Evolutionary conservation across 1,284 basidiomycete genomes (phyloP).

Genomic region (Heterobasidion parviporum): DNA sequence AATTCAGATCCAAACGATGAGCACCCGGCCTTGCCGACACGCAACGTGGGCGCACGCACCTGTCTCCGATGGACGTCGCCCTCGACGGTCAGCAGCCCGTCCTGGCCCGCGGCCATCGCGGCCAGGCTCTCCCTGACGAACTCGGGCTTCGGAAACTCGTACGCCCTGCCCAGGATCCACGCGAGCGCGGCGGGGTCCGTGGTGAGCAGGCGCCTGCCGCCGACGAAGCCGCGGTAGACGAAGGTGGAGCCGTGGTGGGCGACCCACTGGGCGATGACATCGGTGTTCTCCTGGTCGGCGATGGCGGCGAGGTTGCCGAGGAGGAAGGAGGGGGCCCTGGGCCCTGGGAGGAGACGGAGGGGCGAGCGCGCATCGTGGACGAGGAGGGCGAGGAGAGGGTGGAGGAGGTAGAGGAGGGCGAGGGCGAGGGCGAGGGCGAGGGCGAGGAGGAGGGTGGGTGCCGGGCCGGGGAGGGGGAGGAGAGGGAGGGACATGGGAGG

Average conservation of each 20-base stretch:
- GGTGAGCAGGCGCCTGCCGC: constrained; percentile 46
- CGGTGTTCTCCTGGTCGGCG: constrained; percentile 50
- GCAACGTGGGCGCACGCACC: constrained; percentile 22
- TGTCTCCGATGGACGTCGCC: constrained; percentile 44
- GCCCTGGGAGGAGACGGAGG: constrained; percentile 29
- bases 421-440: constrained; percentile 8
- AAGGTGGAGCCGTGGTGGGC: constrained; percentile 40
- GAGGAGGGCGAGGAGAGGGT: constrained; percentile 25
- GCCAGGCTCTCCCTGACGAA: constrained; percentile 51
- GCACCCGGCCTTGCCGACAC: not conserved
- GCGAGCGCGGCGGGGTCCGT: constrained; percentile 52
- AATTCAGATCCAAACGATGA: not conserved
- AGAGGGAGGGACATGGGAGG: too few species aligned
- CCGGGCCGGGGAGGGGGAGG: too few species aligned
- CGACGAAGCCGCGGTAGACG: constrained; percentile 48
- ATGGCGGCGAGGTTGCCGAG: constrained; percentile 48
- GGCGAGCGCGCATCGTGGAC: constrained; percentile 27
- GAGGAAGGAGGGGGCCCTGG: constrained; percentile 35
- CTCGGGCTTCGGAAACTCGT: constrained; percentile 61
- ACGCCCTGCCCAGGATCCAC: constrained; percentile 51
- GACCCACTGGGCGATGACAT: constrained; percentile 41
- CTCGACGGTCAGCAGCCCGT: constrained; percentile 43
- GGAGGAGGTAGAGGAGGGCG: constrained; percentile 19
- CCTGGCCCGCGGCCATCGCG: constrained; percentile 40
- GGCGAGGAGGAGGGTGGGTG: not conserved